A percentile compares a stretch with the other conserved stretches of the same genome.
phyloP scores from a whole-genome alignment of 2,329 filamentous ascomycete species.

The Pestalotiopsis sp. region DNA sequence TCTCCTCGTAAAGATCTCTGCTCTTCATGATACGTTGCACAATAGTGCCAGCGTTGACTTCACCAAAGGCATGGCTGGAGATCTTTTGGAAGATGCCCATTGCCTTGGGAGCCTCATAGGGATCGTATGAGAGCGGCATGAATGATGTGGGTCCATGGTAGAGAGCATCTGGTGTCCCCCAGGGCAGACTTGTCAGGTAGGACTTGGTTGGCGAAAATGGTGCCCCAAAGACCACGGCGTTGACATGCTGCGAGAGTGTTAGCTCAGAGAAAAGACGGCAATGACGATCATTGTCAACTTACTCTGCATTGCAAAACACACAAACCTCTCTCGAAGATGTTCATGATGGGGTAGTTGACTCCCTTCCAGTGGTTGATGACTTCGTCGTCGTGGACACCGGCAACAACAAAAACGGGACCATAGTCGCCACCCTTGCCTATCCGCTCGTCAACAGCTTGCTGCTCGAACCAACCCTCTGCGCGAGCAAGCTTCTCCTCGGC shows the following conservation, averaged over 20 bases:
- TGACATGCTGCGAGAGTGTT: slow-evolving; percentile 66
- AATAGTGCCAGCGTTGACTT: slow-evolving; percentile 91
- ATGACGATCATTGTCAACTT: slow-evolving; percentile 33
- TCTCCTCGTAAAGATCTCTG: slow-evolving; percentile 84
- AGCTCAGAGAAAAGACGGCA: slow-evolving; percentile 20
- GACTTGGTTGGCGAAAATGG: slow-evolving; percentile 82
- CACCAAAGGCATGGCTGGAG: slow-evolving; percentile 74
- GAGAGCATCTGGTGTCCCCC: slow-evolving; percentile 74
- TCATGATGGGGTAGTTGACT: slow-evolving; percentile 99
- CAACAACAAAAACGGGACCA: slow-evolving; percentile 82
- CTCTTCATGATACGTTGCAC: slow-evolving; percentile 88
- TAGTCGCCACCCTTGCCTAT: slow-evolving; percentile 73
- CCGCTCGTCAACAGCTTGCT: slow-evolving; percentile 65
- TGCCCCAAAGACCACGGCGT: slow-evolving; percentile 85
- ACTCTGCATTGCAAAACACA: slow-evolving; percentile 95
- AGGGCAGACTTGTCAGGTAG: slow-evolving; percentile 77
- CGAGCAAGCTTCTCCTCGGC: slow-evolving; percentile 72
- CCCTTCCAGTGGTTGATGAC: slow-evolving; percentile 98
- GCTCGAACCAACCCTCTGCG: slow-evolving; percentile 73
- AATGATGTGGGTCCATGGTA: slow-evolving; percentile 97
- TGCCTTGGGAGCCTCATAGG: slow-evolving; percentile 77
- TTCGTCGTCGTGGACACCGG: slow-evolving; percentile 90
- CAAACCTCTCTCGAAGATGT: slow-evolving; percentile 93
- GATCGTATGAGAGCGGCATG: slow-evolving; percentile 78
- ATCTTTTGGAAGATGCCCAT: slow-evolving; percentile 87